These are phyloP conservation scores for Ziziphus jujuba DNA, from an alignment of 306 rosid species.

Conservation along the genomic window DNA sequence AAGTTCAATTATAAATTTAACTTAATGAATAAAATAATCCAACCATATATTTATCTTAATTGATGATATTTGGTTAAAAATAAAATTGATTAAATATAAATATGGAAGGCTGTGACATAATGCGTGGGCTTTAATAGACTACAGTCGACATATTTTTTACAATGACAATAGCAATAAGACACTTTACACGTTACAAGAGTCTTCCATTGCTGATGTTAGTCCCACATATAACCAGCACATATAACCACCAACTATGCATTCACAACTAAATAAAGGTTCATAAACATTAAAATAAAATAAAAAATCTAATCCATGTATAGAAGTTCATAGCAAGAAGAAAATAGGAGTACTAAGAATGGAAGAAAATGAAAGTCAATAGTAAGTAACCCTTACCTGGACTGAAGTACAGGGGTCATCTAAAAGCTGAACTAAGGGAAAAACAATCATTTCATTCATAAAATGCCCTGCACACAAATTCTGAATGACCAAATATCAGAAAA, in stretches of 20 bases:
- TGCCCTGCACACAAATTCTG: slow-evolving; percentile 93
- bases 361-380: slow-evolving; percentile 18
- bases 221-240: not conserved
- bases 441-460: slow-evolving; percentile 76
- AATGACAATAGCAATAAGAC: too few species aligned
- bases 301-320: not conserved
- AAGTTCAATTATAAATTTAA: not conserved
- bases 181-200: too few species aligned
- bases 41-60: slow-evolving; percentile 1
- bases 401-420: slow-evolving; percentile 64
- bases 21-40: not conserved
- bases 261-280: not conserved
- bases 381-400: slow-evolving; percentile 65
- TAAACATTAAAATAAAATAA: not conserved
- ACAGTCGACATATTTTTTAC: too few species aligned
- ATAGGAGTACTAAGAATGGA: not conserved
- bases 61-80: not conserved
- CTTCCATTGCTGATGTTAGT: not conserved
- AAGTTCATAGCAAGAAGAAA: not conserved
- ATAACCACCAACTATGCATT: slow-evolving; percentile 7
- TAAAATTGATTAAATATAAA: not conserved
- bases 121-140: not conserved
- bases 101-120: not conserved
- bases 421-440: slow-evolving; percentile 78
- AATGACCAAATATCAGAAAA: slow-evolving; percentile 46